Base-by-base conservation (phyloP, 2,329 filamentous ascomycete species). In the Fusarium chlamydosporum region DNA sequence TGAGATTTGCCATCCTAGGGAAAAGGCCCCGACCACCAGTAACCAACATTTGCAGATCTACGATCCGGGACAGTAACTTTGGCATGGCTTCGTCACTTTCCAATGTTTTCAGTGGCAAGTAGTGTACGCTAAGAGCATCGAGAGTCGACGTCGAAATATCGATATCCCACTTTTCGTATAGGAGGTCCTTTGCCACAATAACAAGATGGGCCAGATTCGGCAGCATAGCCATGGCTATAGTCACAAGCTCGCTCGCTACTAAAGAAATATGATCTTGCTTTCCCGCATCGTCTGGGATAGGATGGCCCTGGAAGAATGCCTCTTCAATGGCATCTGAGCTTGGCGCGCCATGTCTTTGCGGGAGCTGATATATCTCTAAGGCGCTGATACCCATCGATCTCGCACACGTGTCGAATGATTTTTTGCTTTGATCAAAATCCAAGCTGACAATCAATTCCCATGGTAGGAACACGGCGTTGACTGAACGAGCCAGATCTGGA, bases 231-330 rank as follows among this genome's bases (percentile, higher is more conserved):
- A 61, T 26, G 10, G 51, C 1, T 3, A 59, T 45, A 3, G 58
- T 16, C n/a, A 61, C 2, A 7, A 61, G 45, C n/a, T 52, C 29
- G 7, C 20, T 13, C 4, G 29, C 26, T 12, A 56, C 20, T 3
- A 45, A 11, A 9, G 41, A 9, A 1, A 38, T 7, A 2, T 3
- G 43, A 1, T 57, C 15, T 12, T 3, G 2, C 0, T 4, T 2
- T 5, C 1, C 2, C 7, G 33, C 3, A 8, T 1, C 1, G 3
- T 20, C 4, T 0, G 16, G 23, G 4, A 8, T 2, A 9, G 3
- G n/a, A 13, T 23, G 9, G 7, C 33, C 29, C 4, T 6, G 20
- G 11, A 61, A 23, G 10, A 48, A 61, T 6, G 52, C 23, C 2
- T n/a, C 1, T 12, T 15, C 15, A 27, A 38, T 8, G n/a, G 8